A percentile compares a stretch with the other conserved stretches of the same genome.
These are phyloP conservation scores for Limonium bicolor DNA, from an alignment of 148 eudicot genomes.

Conservation along the genomic window DNA sequence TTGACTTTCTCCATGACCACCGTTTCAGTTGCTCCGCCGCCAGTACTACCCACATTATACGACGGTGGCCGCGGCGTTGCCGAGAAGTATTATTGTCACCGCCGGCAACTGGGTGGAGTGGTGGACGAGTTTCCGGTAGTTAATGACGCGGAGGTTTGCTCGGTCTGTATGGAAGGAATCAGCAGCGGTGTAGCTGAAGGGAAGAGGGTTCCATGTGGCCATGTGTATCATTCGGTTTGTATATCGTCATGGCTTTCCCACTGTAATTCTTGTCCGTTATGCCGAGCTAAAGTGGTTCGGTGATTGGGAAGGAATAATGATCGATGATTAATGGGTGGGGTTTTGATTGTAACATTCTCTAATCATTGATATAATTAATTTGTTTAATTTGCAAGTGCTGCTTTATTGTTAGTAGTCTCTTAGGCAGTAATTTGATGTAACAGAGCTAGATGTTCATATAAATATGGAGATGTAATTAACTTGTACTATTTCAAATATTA, in stretches of 20 bases:
- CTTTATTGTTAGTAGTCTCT: too few relatives aligned
- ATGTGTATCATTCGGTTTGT: conserved; percentile 19
- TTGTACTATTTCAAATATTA: too few relatives aligned
- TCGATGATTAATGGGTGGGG: too few relatives aligned
- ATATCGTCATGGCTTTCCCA: conserved; percentile 16
- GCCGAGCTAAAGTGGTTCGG: conserved; percentile 10
- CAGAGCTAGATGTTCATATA: too few relatives aligned
- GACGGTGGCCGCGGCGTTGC: neutral
- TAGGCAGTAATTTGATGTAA: too few relatives aligned
- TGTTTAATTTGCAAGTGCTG: too few relatives aligned
- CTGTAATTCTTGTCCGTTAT: conserved; percentile 18
- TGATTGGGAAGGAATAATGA: too few relatives aligned
- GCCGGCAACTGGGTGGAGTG: neutral
- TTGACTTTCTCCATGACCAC: neutral
- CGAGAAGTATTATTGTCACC: neutral
- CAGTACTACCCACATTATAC: too few relatives aligned
- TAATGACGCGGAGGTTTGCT: conserved; percentile 6
- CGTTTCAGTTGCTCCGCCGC: too few relatives aligned
- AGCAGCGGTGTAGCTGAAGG: conserved; percentile 2
- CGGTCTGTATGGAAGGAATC: conserved; percentile 19
- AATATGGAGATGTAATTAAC: too few relatives aligned
- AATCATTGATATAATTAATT: too few relatives aligned
- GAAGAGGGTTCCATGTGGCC: conserved; percentile 21
- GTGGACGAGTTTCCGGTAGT: neutral
- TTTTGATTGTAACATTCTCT: too few relatives aligned